These are phyloP conservation scores for Malassezia restricta DNA, from an alignment of 1,284 basidiomycete species.

Conservation along the genomic window DNA sequence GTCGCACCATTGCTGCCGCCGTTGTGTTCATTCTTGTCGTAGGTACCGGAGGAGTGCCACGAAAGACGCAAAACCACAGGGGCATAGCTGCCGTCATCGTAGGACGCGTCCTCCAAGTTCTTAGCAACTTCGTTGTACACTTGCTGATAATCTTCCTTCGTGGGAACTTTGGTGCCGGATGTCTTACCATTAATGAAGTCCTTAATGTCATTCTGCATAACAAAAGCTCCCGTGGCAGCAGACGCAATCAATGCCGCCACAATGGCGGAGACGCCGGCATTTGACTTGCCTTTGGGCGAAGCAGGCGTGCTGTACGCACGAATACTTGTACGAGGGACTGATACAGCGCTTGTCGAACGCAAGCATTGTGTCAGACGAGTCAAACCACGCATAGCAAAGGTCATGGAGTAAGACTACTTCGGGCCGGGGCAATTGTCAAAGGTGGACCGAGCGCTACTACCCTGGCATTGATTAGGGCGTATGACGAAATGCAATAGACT, in stretches of 20 bases:
- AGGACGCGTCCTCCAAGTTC: constrained; percentile 34
- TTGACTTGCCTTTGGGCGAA: not conserved
- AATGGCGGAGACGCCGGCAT: not conserved
- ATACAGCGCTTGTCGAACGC: not conserved
- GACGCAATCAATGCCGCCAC: constrained; percentile 1
- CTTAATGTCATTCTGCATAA: constrained; percentile 5
- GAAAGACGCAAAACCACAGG: constrained; percentile 42
- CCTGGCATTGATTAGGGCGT: too few relatives aligned
- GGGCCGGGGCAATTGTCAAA: too few relatives aligned
- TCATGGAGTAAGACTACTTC: too few relatives aligned
- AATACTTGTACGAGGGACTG: constrained; percentile 7
- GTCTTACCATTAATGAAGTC: constrained; percentile 9
- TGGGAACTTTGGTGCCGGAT: not conserved
- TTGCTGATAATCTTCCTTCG: constrained; percentile 37
- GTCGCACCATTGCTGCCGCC: constrained; percentile 51
- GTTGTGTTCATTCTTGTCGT: constrained; percentile 47
- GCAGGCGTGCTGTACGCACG: constrained; percentile 21
- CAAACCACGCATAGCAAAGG: too few relatives aligned
- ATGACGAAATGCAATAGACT: too few relatives aligned
- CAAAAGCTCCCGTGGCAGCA: constrained; percentile 17
- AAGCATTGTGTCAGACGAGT: too few relatives aligned
- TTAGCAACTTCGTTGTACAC: constrained; percentile 44
- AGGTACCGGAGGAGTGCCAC: constrained; percentile 43
- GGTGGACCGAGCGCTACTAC: too few relatives aligned
- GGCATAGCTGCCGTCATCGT: constrained; percentile 42